phyloP scores from a whole-genome alignment of 75 land plant species.

The Sequoia sempervirens region DNA sequence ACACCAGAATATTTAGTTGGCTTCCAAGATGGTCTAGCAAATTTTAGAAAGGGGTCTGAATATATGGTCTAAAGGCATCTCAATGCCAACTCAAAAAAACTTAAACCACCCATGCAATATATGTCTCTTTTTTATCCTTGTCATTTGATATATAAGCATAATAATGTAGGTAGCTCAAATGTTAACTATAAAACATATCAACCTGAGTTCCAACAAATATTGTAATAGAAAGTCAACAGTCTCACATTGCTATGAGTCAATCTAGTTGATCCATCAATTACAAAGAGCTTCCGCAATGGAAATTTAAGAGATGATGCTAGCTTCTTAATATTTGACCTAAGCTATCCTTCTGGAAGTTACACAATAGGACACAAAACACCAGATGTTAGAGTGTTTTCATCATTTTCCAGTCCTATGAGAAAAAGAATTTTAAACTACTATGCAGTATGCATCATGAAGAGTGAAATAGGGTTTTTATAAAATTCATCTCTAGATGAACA shows the following conservation, averaged over 20 bases:
- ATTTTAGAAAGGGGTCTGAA: background rate
- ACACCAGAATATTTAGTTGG: background rate
- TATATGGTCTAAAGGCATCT: background rate
- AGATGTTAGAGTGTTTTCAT: background rate
- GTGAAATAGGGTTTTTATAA: background rate
- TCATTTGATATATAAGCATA: background rate
- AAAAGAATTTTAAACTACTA: background rate
- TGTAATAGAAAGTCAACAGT: background rate
- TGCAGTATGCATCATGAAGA: background rate
- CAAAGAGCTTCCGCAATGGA: conserved; percentile 95
- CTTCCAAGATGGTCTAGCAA: background rate
- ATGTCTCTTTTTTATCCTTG: background rate
- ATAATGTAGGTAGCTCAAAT: background rate
- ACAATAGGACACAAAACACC: background rate
- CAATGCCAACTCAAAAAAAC: background rate
- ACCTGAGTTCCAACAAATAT: background rate
- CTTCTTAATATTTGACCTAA: conserved; percentile 74
- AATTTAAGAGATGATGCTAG: conserved; percentile 88
- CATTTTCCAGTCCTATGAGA: background rate
- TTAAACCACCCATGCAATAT: background rate
- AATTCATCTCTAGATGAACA: background rate
- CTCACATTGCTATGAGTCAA: conserved; percentile 97
- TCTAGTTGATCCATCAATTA: conserved; percentile 97
- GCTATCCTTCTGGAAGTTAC: conserved; percentile 88
- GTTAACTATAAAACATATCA: background rate